Evolutionary conservation across 2,329 filamentous ascomycete species (phyloP).

Genomic region (Myriosclerotinia curreyana): DNA sequence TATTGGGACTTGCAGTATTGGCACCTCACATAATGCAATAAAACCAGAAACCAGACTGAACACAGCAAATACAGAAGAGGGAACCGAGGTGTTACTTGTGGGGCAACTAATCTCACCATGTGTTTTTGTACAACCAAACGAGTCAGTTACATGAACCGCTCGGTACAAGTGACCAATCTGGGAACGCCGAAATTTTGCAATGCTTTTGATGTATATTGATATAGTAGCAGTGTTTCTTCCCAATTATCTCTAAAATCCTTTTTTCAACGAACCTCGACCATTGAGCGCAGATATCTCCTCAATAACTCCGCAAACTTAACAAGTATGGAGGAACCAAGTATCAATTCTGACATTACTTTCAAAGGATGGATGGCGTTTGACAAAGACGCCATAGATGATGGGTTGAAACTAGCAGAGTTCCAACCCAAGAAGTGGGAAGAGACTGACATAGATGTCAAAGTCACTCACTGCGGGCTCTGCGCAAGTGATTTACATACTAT

Average conservation of each 20-base stretch:
- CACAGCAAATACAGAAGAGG: slow-evolving; percentile 1
- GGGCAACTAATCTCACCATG: background rate
- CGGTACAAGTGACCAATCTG: slow-evolving; percentile 5
- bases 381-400: slow-evolving; percentile 31
- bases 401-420: slow-evolving; percentile 37
- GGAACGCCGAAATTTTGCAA: background rate
- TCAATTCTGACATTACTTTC: slow-evolving; percentile 5
- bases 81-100: slow-evolving; percentile 1
- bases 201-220: background rate
- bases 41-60: background rate
- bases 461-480: slow-evolving; percentile 50
- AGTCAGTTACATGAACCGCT: slow-evolving; percentile 1
- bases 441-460: slow-evolving; percentile 45
- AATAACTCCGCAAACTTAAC: background rate
- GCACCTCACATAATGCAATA: background rate
- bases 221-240: background rate
- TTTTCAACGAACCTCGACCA: background rate
- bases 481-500: slow-evolving; percentile 38
- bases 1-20: slow-evolving; percentile 6
- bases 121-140: background rate
- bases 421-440: slow-evolving; percentile 47
- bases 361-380: slow-evolving; percentile 38
- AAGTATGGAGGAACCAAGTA: slow-evolving; percentile 1
- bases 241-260: background rate
- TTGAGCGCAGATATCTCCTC: background rate